Evolutionary conservation across 208 protist species (phyloP).

Genomic region (Wallacemonas rigidus): DNA sequence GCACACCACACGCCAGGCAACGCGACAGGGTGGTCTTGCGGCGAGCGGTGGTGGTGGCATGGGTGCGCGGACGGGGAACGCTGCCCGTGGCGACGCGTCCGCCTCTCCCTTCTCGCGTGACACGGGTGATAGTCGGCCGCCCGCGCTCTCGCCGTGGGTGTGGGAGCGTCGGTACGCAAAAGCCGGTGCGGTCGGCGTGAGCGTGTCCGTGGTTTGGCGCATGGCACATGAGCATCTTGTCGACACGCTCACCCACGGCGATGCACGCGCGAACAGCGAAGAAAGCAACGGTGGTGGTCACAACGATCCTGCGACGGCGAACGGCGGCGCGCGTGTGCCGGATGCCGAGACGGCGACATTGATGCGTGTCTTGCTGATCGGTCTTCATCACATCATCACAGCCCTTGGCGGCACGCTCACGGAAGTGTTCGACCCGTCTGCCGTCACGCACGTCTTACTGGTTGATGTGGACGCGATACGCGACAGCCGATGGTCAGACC

Average conservation of each 20-base stretch:
- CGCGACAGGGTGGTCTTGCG: not conserved
- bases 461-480: conserved; percentile 57
- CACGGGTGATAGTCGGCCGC: conserved; percentile 3
- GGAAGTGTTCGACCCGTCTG: conserved; percentile 38
- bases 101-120: too few relatives aligned
- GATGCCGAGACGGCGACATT: not conserved
- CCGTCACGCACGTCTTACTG: conserved; percentile 74
- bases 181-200: conserved; percentile 46
- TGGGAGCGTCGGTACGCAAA: conserved; percentile 58
- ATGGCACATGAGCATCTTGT: conserved; percentile 17
- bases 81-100: conserved; percentile 10
- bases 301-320: not conserved
- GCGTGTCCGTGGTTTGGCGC: conserved; percentile 41
- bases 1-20: conserved; percentile 13
- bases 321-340: not conserved
- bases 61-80: not conserved
- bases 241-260: not conserved
- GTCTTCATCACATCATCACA: conserved; percentile 45
- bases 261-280: too few relatives aligned
- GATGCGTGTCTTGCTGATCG: conserved; percentile 48
- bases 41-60: too few relatives aligned
- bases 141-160: conserved; percentile 45
- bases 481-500: conserved; percentile 23
- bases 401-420: conserved; percentile 57
- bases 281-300: too few relatives aligned